Percentiles rank a stretch among this genome's conserved stretches.
These are phyloP conservation scores for Casuarina glauca DNA, from an alignment of 306 rosid species.

Conservation along the genomic window DNA sequence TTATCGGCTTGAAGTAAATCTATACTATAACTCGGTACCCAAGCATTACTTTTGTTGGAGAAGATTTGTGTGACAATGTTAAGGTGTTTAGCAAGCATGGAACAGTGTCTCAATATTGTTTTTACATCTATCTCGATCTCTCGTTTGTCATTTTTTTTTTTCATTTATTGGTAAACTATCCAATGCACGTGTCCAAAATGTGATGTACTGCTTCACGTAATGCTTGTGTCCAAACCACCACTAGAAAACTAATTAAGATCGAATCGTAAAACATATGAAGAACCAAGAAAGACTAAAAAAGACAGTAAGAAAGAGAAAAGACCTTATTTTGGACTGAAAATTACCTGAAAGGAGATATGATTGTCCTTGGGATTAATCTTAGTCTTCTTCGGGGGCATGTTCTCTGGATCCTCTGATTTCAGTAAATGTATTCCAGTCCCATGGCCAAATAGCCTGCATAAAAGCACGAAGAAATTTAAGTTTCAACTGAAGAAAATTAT, in stretches of 20 bases:
- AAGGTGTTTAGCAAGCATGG: no score
- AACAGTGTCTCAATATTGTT: background rate
- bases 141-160: background rate
- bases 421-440: conserved; percentile 91
- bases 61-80: no score
- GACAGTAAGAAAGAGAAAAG: background rate
- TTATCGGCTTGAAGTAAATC: no score
- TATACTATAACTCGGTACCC: background rate
- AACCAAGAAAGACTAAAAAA: background rate
- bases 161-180: background rate
- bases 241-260: background rate
- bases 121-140: background rate
- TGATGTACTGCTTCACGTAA: background rate
- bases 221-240: background rate
- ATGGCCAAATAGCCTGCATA: conserved; percentile 68
- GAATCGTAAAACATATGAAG: background rate
- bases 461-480: background rate
- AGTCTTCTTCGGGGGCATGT: conserved; percentile 43
- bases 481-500: background rate
- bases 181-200: background rate
- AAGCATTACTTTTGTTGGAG: no score
- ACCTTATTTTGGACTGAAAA: background rate
- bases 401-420: conserved; percentile 59
- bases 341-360: conserved; percentile 89
- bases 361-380: conserved; percentile 90